Percentiles rank a stretch among this genome's conserved stretches.
Conservation (phyloP, 73 alveolate species). For the Uronychia binucleata region DNA sequence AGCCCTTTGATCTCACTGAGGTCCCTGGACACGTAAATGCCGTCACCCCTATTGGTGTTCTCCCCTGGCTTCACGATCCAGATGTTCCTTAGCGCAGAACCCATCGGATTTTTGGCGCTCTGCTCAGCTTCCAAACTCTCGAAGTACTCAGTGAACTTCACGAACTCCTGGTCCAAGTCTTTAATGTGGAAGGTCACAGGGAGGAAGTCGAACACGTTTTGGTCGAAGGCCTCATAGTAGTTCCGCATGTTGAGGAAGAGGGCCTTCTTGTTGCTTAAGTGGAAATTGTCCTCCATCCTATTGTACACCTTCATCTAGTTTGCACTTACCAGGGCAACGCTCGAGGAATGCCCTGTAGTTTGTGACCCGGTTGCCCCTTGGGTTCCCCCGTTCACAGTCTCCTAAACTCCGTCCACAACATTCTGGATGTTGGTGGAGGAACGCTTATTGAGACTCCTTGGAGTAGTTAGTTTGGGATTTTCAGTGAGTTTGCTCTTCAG, state of each 20-base stretch:
- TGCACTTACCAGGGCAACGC: neutral
- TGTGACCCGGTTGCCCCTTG: too few species aligned
- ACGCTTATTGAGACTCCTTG: neutral
- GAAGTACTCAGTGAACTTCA: constrained; percentile 25
- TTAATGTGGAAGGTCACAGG: constrained; percentile 48
- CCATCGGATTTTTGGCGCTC: neutral
- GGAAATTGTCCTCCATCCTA: constrained; percentile 30
- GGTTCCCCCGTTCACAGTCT: too few species aligned
- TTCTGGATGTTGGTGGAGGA: neutral
- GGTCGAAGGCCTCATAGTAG: constrained; percentile 27
- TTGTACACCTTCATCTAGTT: constrained; percentile 5
- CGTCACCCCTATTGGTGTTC: constrained; percentile 45
- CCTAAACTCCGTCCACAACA: neutral
- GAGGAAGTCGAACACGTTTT: neutral
- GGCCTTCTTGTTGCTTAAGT: constrained; percentile 37
- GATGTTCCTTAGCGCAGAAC: neutral
- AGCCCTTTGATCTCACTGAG: constrained; percentile 4
- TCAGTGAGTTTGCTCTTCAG: constrained; percentile 4
- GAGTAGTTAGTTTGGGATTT: neutral
- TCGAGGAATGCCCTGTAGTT: too few species aligned
- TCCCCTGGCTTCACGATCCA: constrained; percentile 55
- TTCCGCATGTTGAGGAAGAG: constrained; percentile 33
- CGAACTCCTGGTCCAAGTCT: constrained; percentile 23
- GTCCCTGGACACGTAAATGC: constrained; percentile 28
- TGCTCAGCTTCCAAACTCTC: neutral